These are phyloP conservation scores for Pyrrhoderma noxium DNA, from an alignment of 1,284 basidiomycete species.

Conservation along the genomic window DNA sequence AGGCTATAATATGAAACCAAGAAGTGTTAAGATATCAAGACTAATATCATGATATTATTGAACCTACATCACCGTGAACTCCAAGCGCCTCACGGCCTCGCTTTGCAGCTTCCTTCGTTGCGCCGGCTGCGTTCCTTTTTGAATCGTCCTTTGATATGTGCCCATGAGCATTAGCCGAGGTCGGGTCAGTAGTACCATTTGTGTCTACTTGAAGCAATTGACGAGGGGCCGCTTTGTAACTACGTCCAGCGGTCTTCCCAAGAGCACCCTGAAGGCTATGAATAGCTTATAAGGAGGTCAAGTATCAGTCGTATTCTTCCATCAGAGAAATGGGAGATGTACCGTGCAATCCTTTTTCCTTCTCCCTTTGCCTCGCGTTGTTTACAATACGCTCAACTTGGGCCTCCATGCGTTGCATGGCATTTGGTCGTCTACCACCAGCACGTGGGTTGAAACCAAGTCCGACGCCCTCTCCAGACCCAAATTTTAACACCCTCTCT, in stretches of 20 bases:
- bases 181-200: constrained; percentile 41
- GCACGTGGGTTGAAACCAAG: constrained; percentile 66
- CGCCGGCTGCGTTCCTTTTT: constrained; percentile 37
- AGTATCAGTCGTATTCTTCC: not conserved
- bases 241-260: constrained; percentile 86
- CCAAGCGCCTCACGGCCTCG: constrained; percentile 63
- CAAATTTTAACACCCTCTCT: constrained; percentile 77
- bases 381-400: constrained; percentile 97
- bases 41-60: not conserved
- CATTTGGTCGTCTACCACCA: constrained; percentile 73
- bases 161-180: constrained; percentile 45
- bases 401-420: constrained; percentile 95
- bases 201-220: constrained; percentile 87
- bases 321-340: constrained; percentile 13
- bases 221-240: constrained; percentile 91
- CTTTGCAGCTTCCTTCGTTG: constrained; percentile 64
- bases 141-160: constrained; percentile 52
- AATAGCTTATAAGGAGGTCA: constrained; percentile 37
- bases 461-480: constrained; percentile 73
- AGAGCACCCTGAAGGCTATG: constrained; percentile 91
- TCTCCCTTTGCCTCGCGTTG: constrained; percentile 81
- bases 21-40: not conserved
- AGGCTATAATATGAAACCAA: constrained; percentile 39
- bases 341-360: constrained; percentile 71
- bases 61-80: constrained; percentile 42